phyloP scores from a whole-genome alignment of 2,329 filamentous ascomycete genomes.

The Pezicula carpinea region DNA sequence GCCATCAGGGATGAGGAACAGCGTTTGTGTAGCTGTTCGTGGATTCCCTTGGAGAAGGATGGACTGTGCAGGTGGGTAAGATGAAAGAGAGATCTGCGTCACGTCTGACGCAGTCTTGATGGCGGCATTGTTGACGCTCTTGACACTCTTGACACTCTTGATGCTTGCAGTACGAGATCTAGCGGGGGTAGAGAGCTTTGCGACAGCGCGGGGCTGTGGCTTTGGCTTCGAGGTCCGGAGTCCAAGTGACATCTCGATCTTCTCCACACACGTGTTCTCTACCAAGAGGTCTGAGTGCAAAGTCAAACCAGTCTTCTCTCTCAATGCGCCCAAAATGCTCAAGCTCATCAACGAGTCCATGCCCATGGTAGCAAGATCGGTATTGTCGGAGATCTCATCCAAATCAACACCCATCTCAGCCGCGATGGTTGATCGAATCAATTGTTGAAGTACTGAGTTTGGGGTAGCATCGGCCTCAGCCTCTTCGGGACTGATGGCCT shows the following conservation, averaged over 20 bases:
- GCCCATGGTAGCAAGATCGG: conserved; percentile 49
- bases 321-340: conserved; percentile 35
- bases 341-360: conserved; percentile 55
- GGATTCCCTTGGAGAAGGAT: conserved; percentile 41
- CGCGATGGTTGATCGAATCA: conserved; percentile 56
- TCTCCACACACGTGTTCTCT: conserved; percentile 17
- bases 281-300: conserved; percentile 36
- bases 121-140: not conserved
- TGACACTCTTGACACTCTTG: not conserved
- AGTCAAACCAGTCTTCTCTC: not conserved
- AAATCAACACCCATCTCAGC: conserved; percentile 49
- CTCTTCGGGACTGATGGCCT: conserved; percentile 34
- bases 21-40: conserved; percentile 37
- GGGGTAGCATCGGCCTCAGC: conserved; percentile 40
- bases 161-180: not conserved
- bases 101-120: not conserved
- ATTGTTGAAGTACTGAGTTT: conserved; percentile 42
- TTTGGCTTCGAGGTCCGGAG: conserved; percentile 8
- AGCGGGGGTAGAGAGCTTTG: not conserved
- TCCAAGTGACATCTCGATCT: conserved; percentile 16
- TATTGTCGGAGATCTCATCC: conserved; percentile 49
- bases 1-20: conserved; percentile 45
- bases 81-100: conserved; percentile 1
- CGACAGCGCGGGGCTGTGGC: not conserved
- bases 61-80: conserved; percentile 22